Base-by-base conservation (phyloP, 352 stramenopile genomes). In the Globisporangium takayamanum region DNA sequence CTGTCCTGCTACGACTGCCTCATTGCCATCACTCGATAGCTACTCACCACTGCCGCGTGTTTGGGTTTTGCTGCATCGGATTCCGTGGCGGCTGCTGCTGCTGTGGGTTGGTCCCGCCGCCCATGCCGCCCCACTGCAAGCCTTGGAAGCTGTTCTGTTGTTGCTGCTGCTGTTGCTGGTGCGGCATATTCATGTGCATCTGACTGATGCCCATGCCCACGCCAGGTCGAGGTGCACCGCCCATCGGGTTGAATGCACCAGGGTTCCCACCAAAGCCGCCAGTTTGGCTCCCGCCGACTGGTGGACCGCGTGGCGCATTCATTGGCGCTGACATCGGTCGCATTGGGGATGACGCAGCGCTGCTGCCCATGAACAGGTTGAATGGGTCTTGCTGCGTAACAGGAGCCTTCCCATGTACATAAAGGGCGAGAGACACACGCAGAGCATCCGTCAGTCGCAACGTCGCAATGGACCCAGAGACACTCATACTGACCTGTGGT, bases 41-140 rank as follows among this genome's bases (percentile, higher is more conserved):
- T 20, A 2, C 44, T 64, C 67, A 78, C 73, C 75, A 78, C 60
- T 80, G 72, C 37, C 73, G 57, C 36, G 50, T 67, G 53, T 63
- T 75, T 36, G 65, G 65, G 50, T 86, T 87, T 50, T 64, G 67
- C 42, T 66, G 65, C 71, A 79, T 79, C 39, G 70, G 72, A 68
- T 87, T 89, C 50, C 80, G 69, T 51, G 78, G 78, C 41, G 77
- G 77, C 33, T 66, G 69, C 49, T 78, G 76, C 25, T 79, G 70
- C 55, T 82, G 67, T 1, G 57, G n/a, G 25, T 59, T 59, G 6
- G 33, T 39, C 33, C 33, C 33, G 26, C 59, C 59, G 11, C 79
- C 79, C 83, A 93, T 93, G 44, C 83, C 83, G 54, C 88, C 79
- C 83, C 83, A 93, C 54, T 93, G 82, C 10, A 93, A 69, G 33